A percentile compares a stretch with the other conserved stretches of the same genome.
phyloP scores from a whole-genome alignment of 2,329 filamentous ascomycete species.

The Podosphaera leucotricha region DNA sequence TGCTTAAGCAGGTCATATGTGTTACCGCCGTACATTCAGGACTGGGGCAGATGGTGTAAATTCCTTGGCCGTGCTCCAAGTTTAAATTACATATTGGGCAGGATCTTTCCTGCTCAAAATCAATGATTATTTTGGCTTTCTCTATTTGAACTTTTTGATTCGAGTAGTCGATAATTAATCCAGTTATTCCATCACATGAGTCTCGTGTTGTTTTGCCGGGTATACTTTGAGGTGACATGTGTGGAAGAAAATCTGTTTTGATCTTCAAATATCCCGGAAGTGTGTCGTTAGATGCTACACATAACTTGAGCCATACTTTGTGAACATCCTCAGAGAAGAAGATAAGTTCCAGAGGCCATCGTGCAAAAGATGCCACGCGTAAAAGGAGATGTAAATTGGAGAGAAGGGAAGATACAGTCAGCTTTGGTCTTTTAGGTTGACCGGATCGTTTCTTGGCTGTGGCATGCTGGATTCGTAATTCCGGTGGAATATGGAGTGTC shows the following conservation, averaged over 20 bases:
- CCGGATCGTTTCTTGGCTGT: constrained; percentile 27
- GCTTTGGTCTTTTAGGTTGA: constrained; percentile 30
- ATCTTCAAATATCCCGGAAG: constrained; percentile 9
- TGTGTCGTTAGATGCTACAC: constrained; percentile 17
- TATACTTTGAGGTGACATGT: not conserved
- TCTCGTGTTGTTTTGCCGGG: constrained; percentile 2
- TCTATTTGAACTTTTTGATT: constrained; percentile 28
- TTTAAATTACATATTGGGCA: constrained; percentile 28
- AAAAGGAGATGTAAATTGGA: constrained; percentile 65
- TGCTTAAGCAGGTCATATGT: constrained; percentile 35
- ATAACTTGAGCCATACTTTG: constrained; percentile 40
- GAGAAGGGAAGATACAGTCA: constrained; percentile 42
- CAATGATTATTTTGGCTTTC: constrained; percentile 29
- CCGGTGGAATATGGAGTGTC: constrained; percentile 51
- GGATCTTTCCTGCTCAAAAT: constrained; percentile 29
- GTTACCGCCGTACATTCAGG: constrained; percentile 30
- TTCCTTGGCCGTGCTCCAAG: constrained; percentile 23
- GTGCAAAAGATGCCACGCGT: constrained; percentile 51
- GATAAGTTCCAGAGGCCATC: constrained; percentile 62
- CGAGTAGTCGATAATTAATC: constrained; percentile 30
- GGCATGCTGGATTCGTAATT: constrained; percentile 32
- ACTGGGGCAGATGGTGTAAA: constrained; percentile 34
- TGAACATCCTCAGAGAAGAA: constrained; percentile 56
- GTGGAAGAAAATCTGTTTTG: constrained; percentile 9
- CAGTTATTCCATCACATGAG: constrained; percentile 16